Evolutionary conservation across 1,284 basidiomycete species (phyloP).

Genomic region (Fomitopsis pinicola): DNA sequence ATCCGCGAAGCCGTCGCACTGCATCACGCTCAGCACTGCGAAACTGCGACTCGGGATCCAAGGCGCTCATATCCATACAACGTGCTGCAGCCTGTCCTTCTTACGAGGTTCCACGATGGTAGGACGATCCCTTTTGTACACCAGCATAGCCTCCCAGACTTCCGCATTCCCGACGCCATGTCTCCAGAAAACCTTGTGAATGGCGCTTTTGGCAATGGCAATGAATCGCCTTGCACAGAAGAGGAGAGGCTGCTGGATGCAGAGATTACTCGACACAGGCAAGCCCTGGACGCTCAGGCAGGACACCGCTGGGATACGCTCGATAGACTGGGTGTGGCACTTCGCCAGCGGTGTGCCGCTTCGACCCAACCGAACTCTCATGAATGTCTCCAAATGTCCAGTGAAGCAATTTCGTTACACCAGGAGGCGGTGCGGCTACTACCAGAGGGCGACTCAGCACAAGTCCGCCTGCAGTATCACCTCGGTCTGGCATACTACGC

Average conservation of each 20-base stretch:
- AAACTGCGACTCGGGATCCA: background rate
- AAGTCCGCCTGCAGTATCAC: background rate
- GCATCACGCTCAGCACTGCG: background rate
- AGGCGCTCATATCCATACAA: background rate
- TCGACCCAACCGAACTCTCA: background rate
- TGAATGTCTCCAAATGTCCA: background rate
- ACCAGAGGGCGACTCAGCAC: background rate
- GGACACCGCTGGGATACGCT: background rate
- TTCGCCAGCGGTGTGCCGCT: background rate
- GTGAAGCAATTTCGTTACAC: background rate
- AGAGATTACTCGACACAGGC: background rate
- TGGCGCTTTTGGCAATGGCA: background rate
- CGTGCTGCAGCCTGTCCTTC: background rate
- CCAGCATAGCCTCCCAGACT: background rate
- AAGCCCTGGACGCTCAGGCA: background rate
- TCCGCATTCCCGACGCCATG: background rate
- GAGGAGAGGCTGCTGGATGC: background rate
- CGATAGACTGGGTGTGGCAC: background rate
- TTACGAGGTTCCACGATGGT: background rate
- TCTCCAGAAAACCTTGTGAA: background rate
- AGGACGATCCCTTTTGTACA: background rate
- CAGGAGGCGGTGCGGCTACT: background rate
- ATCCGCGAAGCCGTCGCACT: background rate
- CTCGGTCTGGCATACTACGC: background rate
- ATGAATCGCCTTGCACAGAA: background rate